Percentiles rank a stretch among this genome's conserved stretches.
Conservation (phyloP, 1,284 basidiomycete species). For the Somion occarium region DNA sequence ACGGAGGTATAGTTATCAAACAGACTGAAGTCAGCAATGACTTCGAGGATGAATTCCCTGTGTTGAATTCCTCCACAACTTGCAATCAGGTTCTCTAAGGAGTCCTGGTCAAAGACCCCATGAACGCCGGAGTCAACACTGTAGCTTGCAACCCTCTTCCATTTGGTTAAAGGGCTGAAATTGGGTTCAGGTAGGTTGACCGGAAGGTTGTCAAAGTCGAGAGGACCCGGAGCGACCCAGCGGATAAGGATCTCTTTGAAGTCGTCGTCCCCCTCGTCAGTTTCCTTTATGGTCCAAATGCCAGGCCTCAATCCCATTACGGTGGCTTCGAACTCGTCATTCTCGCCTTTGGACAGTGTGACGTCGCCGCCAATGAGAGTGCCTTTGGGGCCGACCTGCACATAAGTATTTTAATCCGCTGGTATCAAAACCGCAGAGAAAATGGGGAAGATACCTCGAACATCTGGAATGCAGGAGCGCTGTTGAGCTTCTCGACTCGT, state of each 20-base stretch:
- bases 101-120: conserved; percentile 4
- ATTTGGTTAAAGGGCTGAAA: background rate
- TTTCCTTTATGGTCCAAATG: conserved; percentile 1
- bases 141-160: background rate
- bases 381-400: conserved; percentile 5
- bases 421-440: background rate
- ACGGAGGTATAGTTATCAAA: background rate
- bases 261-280: background rate
- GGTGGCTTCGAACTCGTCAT: conserved; percentile 1
- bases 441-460: conserved; percentile 2
- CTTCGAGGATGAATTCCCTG: conserved; percentile 4
- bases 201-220: conserved; percentile 6
- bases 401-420: background rate
- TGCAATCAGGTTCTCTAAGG: background rate
- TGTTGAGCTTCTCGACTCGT: conserved; percentile 4
- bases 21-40: background rate
- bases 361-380: conserved; percentile 5
- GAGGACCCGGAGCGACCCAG: conserved; percentile 3
- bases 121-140: conserved; percentile 5
- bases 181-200: background rate
- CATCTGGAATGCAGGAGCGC: conserved; percentile 1
- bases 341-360: background rate
- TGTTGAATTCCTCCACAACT: background rate
- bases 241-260: background rate
- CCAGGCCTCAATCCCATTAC: conserved; percentile 1